Percentiles rank a stretch among this genome's conserved stretches.
Conservation (phyloP, 2,329 filamentous ascomycete species). For the Neoscytalidium dimidiatum region DNA sequence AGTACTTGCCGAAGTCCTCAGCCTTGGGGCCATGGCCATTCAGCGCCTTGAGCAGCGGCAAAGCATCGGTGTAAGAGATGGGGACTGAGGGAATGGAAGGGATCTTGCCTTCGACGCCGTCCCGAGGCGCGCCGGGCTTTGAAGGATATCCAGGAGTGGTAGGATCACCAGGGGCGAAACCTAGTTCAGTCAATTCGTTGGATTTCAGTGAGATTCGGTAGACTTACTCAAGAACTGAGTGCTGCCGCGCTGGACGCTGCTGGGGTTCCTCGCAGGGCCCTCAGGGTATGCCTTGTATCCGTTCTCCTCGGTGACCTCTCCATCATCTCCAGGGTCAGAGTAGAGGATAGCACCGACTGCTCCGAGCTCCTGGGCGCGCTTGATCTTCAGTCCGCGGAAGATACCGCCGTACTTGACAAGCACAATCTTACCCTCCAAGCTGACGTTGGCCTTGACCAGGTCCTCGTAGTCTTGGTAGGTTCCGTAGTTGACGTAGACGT, state of each 20-base stretch:
- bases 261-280: constrained; percentile 84
- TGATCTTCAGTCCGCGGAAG: constrained; percentile 90
- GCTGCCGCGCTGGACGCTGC: constrained; percentile 87
- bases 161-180: constrained; percentile 68
- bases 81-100: constrained; percentile 89
- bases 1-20: constrained; percentile 70
- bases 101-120: constrained; percentile 68
- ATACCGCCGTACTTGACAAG: constrained; percentile 82
- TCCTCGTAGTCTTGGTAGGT: constrained; percentile 86
- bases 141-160: constrained; percentile 94
- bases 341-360: constrained; percentile 87
- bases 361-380: constrained; percentile 86
- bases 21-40: constrained; percentile 85
- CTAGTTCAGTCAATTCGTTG: constrained; percentile 34
- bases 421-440: constrained; percentile 81
- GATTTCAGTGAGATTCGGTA: background rate
- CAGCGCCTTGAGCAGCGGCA: constrained; percentile 85
- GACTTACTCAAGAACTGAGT: constrained; percentile 59
- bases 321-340: constrained; percentile 87
- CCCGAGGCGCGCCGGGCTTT: constrained; percentile 80
- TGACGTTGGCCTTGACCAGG: constrained; percentile 71
- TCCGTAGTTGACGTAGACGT: constrained; percentile 90
- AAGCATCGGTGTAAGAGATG: constrained; percentile 82
- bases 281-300: constrained; percentile 79
- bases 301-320: constrained; percentile 76